These are phyloP conservation scores for Pulveroboletus ravenelii DNA, from an alignment of 768 basidiomycete species.

Conservation along the genomic window DNA sequence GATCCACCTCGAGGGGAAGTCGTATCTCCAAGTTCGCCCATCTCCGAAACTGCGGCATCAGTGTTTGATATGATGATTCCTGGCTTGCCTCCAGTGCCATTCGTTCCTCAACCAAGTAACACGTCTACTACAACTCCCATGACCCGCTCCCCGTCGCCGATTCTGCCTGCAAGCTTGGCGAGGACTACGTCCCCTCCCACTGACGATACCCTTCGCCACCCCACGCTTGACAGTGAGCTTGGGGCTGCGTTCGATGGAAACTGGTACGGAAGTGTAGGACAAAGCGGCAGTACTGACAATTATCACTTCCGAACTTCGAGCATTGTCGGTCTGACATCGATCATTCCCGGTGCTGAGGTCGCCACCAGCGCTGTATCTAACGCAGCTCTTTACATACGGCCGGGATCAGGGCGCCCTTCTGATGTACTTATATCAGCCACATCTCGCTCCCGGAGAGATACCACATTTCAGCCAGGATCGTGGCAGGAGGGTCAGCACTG, in stretches of 20 bases:
- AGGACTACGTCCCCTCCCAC: constrained; percentile 6
- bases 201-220: constrained; percentile 15
- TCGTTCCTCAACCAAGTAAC: constrained; percentile 30
- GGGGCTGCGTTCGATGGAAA: constrained; percentile 42
- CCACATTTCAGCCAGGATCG: constrained; percentile 3
- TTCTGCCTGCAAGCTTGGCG: background rate
- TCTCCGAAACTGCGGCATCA: constrained; percentile 16
- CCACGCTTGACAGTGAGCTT: constrained; percentile 55
- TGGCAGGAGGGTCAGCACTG: constrained; percentile 10
- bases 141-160: constrained; percentile 22
- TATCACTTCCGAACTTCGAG: constrained; percentile 52
- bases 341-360: constrained; percentile 25
- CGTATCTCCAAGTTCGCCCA: constrained; percentile 6
- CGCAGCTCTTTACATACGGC: background rate
- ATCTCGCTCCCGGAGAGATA: constrained; percentile 6
- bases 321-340: constrained; percentile 47
- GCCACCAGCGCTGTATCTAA: background rate
- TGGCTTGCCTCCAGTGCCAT: constrained; percentile 31
- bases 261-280: constrained; percentile 12
- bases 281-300: constrained; percentile 28
- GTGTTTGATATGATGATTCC: constrained; percentile 31
- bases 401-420: background rate
- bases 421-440: constrained; percentile 2
- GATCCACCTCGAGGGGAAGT: constrained; percentile 30
- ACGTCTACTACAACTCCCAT: constrained; percentile 12